Evolutionary conservation across 139 green algal genomes (phyloP).

Genomic region (Limnomonas spitsbergensis): DNA sequence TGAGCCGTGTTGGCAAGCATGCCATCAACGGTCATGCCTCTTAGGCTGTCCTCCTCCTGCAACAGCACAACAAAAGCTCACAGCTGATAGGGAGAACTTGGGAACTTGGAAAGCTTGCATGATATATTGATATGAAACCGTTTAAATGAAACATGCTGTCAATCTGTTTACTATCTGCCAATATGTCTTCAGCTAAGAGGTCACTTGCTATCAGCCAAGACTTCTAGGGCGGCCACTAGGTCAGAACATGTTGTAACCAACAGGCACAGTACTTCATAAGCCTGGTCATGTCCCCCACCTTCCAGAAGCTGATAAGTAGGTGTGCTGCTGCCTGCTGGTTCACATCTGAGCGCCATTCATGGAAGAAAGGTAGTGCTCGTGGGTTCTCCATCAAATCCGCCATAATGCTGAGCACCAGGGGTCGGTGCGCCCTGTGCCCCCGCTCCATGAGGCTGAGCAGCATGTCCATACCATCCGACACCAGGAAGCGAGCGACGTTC

Average conservation of each 20-base stretch:
- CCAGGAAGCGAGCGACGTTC: slow-evolving; percentile 37
- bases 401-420: slow-evolving; percentile 40
- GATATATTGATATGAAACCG: too few species aligned
- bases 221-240: too few species aligned
- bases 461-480: slow-evolving; percentile 40
- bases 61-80: background rate
- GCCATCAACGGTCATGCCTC: slow-evolving; percentile 35
- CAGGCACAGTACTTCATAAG: background rate
- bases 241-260: background rate
- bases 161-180: too few species aligned
- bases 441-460: slow-evolving; percentile 21
- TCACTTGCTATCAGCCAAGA: too few species aligned
- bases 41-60: slow-evolving; percentile 40
- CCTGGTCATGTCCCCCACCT: slow-evolving; percentile 17
- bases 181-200: too few species aligned
- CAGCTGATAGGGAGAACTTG: background rate
- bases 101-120: too few species aligned
- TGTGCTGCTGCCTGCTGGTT: slow-evolving; percentile 38
- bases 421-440: slow-evolving; percentile 22
- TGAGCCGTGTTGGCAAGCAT: slow-evolving; percentile 38
- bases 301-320: slow-evolving; percentile 49
- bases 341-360: slow-evolving; percentile 42
- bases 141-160: too few species aligned
- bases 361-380: slow-evolving; percentile 45
- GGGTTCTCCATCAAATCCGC: slow-evolving; percentile 51